Conservation (phyloP, 164 flowering plant genomes). For the Piper betle region DNA sequence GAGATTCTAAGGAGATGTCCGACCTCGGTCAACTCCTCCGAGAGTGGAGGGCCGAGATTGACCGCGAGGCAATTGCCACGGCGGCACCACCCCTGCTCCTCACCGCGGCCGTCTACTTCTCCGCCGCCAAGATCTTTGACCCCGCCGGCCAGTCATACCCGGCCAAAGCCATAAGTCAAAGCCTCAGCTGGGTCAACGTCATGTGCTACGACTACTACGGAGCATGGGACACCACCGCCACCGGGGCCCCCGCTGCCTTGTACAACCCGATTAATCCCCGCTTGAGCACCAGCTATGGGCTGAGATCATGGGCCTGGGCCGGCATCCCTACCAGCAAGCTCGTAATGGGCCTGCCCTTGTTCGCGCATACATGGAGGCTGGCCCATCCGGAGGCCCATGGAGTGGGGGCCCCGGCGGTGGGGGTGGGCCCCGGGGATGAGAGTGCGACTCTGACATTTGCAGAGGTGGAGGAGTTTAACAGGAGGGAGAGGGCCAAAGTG, state of each 20-base stretch:
- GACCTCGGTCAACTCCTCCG: conserved; percentile 10
- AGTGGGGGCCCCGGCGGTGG: conserved; percentile 24
- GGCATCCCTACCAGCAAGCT: conserved; percentile 16
- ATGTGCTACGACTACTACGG: conserved; percentile 14
- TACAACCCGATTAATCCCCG: conserved; percentile 16
- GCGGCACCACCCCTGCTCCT: conserved; percentile 11
- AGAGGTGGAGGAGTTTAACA: conserved; percentile 13
- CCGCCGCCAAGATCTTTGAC: neutral
- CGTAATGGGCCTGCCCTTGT: conserved; percentile 29
- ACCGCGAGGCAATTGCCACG: conserved; percentile 10
- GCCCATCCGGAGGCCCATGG: no score
- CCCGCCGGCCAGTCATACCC: neutral
- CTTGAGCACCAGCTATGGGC: conserved; percentile 18
- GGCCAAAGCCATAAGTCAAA: neutral
- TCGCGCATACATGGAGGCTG: no score
- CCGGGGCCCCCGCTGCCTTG: conserved; percentile 10
- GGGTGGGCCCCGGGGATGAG: conserved; percentile 21
- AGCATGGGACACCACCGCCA: conserved; percentile 3
- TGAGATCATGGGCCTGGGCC: conserved; percentile 14
- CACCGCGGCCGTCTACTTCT: conserved; percentile 19
- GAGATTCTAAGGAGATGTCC: conserved; percentile 15
- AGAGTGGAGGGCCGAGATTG: conserved; percentile 15
- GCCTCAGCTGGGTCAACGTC: conserved; percentile 10
- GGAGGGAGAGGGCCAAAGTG: conserved; percentile 6
- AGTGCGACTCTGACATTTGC: conserved; percentile 9